Conservation (phyloP, 306 rosid species). For the Fragaria nilgerrensis region DNA sequence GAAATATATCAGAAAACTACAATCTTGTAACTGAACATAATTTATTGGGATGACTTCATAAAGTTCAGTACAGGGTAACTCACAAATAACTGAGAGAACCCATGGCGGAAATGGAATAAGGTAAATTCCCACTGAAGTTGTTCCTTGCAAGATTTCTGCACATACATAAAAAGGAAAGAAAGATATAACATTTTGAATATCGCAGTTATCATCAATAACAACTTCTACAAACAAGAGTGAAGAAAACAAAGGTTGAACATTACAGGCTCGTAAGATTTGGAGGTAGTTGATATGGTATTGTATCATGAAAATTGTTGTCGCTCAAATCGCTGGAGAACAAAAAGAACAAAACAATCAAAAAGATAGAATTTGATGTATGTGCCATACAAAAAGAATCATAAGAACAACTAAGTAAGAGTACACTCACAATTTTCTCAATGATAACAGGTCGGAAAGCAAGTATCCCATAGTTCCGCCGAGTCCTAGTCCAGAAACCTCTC, state of each 20-base stretch:
- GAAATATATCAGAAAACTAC: slow-evolving; percentile 13
- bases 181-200: background rate
- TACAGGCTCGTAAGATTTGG: slow-evolving; percentile 97
- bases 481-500: slow-evolving; percentile 80
- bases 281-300: slow-evolving; percentile 83
- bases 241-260: slow-evolving; percentile 14
- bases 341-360: slow-evolving; percentile 7
- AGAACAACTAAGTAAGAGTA: slow-evolving; percentile 6
- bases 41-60: background rate
- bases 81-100: slow-evolving; percentile 68
- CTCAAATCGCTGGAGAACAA: slow-evolving; percentile 64
- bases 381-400: slow-evolving; percentile 3
- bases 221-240: slow-evolving; percentile 10
- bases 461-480: slow-evolving; percentile 91
- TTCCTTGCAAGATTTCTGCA: slow-evolving; percentile 81
- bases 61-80: slow-evolving; percentile 41
- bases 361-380: slow-evolving; percentile 2
- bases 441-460: slow-evolving; percentile 68
- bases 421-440: slow-evolving; percentile 77
- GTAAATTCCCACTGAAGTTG: slow-evolving; percentile 83
- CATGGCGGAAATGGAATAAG: slow-evolving; percentile 83
- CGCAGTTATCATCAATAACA: slow-evolving; percentile 2
- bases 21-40: slow-evolving; percentile 26
- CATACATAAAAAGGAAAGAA: background rate
- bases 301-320: slow-evolving; percentile 71